phyloP scores from a whole-genome alignment of 2,329 filamentous ascomycete genomes.

The Calcarisporium arbuscula region DNA sequence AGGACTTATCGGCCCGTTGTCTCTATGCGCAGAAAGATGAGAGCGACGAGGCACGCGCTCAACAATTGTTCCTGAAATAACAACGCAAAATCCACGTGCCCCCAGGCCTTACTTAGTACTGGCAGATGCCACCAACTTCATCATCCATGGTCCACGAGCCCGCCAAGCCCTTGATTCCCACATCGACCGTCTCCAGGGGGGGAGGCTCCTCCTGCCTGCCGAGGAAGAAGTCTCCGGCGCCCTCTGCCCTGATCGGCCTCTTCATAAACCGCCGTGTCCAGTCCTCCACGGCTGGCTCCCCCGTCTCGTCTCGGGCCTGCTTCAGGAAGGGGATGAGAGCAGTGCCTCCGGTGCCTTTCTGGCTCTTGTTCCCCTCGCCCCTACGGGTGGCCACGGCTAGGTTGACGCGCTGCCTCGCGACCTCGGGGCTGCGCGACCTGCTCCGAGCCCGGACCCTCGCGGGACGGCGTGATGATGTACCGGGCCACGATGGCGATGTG shows the following conservation, averaged over 20 bases:
- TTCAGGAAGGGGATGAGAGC: slow-evolving; percentile 93
- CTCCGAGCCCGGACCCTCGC: slow-evolving; percentile 62
- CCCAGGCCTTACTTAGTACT: slow-evolving; percentile 38
- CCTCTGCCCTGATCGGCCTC: slow-evolving; percentile 40
- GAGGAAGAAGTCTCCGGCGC: slow-evolving; percentile 51
- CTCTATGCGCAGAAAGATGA: too few relatives aligned
- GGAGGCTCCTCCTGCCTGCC: slow-evolving; percentile 44
- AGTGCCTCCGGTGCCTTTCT: slow-evolving; percentile 89
- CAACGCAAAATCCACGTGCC: too few relatives aligned
- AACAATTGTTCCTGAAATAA: too few relatives aligned
- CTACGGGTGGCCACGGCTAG: slow-evolving; percentile 53
- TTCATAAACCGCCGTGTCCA: slow-evolving; percentile 56
- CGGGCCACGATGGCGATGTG: slow-evolving; percentile 95
- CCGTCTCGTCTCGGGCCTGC: slow-evolving; percentile 92
- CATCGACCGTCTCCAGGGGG: slow-evolving; percentile 33
- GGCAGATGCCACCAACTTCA: slow-evolving; percentile 58
- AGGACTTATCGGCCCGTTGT: too few relatives aligned
- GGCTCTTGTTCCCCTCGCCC: slow-evolving; percentile 43
- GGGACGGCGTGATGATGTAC: slow-evolving; percentile 87
- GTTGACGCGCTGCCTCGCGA: slow-evolving; percentile 47
- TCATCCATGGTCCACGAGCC: slow-evolving; percentile 88
- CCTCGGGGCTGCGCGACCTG: slow-evolving; percentile 52
- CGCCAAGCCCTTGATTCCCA: slow-evolving; percentile 61
- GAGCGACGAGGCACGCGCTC: too few relatives aligned
- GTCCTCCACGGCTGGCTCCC: slow-evolving; percentile 73